Conservation (phyloP, 306 rosid species). For the Hippophae gyantsensis region DNA sequence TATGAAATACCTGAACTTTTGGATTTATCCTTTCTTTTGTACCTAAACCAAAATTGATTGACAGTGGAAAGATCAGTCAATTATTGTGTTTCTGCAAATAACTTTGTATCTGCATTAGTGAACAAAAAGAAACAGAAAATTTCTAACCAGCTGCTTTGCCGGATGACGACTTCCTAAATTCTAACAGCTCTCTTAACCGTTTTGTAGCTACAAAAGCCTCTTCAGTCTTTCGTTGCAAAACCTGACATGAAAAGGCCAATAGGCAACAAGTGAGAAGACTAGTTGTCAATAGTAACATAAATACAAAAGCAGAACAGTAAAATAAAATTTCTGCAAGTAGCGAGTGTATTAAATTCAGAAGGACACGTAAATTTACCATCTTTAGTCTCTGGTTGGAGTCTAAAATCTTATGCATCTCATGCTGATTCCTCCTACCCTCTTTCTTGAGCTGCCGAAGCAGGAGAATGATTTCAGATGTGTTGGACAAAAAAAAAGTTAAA, state of each 20-base stretch:
- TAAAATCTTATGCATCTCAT: slow-evolving; percentile 48
- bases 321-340: neutral
- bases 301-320: neutral
- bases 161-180: slow-evolving; percentile 49
- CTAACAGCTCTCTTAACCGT: slow-evolving; percentile 52
- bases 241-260: slow-evolving; percentile 37
- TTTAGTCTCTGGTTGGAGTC: slow-evolving; percentile 67
- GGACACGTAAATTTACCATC: slow-evolving; percentile 33
- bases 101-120: neutral
- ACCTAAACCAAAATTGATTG: slow-evolving; percentile 39
- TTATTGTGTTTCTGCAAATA: neutral
- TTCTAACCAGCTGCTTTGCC: slow-evolving; percentile 45
- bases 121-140: slow-evolving; percentile 6
- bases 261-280: slow-evolving; percentile 13
- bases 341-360: neutral
- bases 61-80: slow-evolving; percentile 4
- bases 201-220: slow-evolving; percentile 69
- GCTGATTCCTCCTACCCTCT: slow-evolving; percentile 48
- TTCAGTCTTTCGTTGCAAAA: slow-evolving; percentile 78
- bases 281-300: neutral
- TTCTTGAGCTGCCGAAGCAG: slow-evolving; percentile 63
- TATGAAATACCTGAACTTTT: slow-evolving; percentile 49
- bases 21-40: slow-evolving; percentile 30
- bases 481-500: neutral
- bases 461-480: slow-evolving; percentile 8